Percentiles rank a stretch among this genome's conserved stretches.
These are phyloP conservation scores for Baudoinia panamericana DNA, from an alignment of 495 filamentous ascomycete genomes.

Conservation along the genomic window DNA sequence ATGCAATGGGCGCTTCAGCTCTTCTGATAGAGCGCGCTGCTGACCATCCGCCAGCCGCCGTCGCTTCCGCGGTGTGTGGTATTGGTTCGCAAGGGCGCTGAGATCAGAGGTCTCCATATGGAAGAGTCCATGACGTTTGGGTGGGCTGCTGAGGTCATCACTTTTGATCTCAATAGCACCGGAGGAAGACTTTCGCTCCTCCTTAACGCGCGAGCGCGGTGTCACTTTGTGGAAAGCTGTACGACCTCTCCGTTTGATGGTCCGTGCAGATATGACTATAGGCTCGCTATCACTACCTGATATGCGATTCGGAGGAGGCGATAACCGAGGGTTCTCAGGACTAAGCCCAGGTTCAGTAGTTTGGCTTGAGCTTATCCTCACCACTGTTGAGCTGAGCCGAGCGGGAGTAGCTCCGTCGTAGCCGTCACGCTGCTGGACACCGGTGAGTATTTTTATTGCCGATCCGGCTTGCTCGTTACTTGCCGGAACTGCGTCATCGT, in stretches of 20 bases:
- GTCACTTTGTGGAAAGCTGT: constrained; percentile 1
- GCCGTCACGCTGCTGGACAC: no score
- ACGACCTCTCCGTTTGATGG: constrained; percentile 26
- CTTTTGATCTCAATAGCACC: constrained; percentile 25
- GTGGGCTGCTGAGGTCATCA: constrained; percentile 25
- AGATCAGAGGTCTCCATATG: constrained; percentile 30
- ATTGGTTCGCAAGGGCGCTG: constrained; percentile 21
- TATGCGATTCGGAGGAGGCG: background rate
- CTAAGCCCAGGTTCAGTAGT: constrained; percentile 20
- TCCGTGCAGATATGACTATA: constrained; percentile 23
- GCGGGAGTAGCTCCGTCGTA: no score
- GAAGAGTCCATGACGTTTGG: background rate
- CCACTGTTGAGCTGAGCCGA: no score
- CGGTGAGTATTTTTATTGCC: no score
- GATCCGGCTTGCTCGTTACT: no score
- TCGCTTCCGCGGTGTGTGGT: constrained; percentile 18
- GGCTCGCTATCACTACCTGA: constrained; percentile 21
- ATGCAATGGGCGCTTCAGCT: no score
- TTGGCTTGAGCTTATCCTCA: constrained; percentile 26
- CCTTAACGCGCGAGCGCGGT: constrained; percentile 9
- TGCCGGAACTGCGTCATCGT: no score
- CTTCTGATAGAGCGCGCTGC: no score
- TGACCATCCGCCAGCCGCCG: background rate
- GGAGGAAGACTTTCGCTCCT: constrained; percentile 9
- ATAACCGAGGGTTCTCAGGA: background rate